These are phyloP conservation scores for Malus asiatica DNA, from an alignment of 306 rosid species.

Conservation along the genomic window DNA sequence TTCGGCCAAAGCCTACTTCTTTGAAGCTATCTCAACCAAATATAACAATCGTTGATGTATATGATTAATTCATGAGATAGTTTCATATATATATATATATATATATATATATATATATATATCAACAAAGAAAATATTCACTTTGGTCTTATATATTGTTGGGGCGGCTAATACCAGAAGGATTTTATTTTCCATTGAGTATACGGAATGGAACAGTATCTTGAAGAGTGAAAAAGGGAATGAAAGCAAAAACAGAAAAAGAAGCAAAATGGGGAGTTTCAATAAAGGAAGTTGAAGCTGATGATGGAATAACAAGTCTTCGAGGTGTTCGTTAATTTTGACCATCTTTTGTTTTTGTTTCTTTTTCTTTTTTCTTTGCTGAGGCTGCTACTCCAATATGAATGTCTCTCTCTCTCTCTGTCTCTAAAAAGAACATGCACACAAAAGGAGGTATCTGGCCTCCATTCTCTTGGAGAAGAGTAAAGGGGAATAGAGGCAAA, in stretches of 20 bases:
- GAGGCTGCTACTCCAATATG: slow-evolving; percentile 44
- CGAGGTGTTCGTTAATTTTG: slow-evolving; percentile 71
- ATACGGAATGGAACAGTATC: neutral
- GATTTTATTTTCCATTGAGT: neutral
- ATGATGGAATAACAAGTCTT: slow-evolving; percentile 76
- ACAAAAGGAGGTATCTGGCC: slow-evolving; percentile 33
- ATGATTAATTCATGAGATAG: neutral
- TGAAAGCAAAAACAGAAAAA: slow-evolving; percentile 19
- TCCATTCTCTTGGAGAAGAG: slow-evolving; percentile 99
- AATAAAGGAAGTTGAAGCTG: slow-evolving; percentile 72
- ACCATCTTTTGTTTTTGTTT: slow-evolving; percentile 64
- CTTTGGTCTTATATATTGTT: too few relatives aligned
- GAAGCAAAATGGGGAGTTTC: slow-evolving; percentile 80
- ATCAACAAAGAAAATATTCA: too few relatives aligned
- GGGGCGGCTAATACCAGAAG: too few relatives aligned
- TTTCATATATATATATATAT: too few relatives aligned
- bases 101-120: too few relatives aligned
- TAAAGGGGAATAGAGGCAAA: slow-evolving; percentile 64
- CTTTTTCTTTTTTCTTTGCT: slow-evolving; percentile 31
- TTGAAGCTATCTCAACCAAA: too few relatives aligned
- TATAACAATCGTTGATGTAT: neutral
- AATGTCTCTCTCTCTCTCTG: slow-evolving; percentile 1
- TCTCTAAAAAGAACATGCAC: slow-evolving; percentile 10
- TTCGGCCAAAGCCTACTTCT: too few relatives aligned
- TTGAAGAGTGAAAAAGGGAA: neutral